phyloP scores from a whole-genome alignment of 1,139 yeast genomes.

The Hemisphaericaspora subhashii region DNA sequence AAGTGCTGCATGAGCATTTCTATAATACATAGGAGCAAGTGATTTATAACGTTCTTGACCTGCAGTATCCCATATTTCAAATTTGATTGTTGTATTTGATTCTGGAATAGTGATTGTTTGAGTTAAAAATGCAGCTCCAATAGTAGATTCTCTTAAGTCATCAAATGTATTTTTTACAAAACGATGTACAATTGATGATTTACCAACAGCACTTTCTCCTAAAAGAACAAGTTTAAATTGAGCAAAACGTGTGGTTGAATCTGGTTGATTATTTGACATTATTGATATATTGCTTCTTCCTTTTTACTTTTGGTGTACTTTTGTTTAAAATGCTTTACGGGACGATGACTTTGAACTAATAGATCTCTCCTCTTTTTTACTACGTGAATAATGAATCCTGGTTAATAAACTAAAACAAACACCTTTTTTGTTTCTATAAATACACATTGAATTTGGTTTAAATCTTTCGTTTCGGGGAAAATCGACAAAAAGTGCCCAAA shows the following conservation, averaged over 20 bases:
- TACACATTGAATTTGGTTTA: too few species aligned
- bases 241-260: conserved; percentile 27
- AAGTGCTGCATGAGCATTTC: conserved; percentile 44
- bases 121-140: conserved; percentile 96
- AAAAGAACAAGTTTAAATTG: conserved; percentile 47
- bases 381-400: too few species aligned
- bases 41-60: conserved; percentile 51
- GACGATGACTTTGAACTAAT: too few species aligned
- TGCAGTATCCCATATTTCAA: conserved; percentile 54
- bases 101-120: conserved; percentile 64
- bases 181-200: conserved; percentile 47
- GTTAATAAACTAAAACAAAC: too few species aligned
- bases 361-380: too few species aligned
- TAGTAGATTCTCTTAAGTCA: conserved; percentile 90
- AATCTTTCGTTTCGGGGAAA: too few species aligned
- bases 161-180: conserved; percentile 77
- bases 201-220: conserved; percentile 53
- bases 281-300: too few species aligned
- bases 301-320: too few species aligned
- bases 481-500: too few species aligned
- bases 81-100: conserved; percentile 38
- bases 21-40: conserved; percentile 50
- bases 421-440: too few species aligned
- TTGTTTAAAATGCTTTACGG: too few species aligned
- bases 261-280: conserved; percentile 4